Evolutionary conservation across 345 rosid genomes (phyloP).

Genomic region (Trapa incisa): DNA sequence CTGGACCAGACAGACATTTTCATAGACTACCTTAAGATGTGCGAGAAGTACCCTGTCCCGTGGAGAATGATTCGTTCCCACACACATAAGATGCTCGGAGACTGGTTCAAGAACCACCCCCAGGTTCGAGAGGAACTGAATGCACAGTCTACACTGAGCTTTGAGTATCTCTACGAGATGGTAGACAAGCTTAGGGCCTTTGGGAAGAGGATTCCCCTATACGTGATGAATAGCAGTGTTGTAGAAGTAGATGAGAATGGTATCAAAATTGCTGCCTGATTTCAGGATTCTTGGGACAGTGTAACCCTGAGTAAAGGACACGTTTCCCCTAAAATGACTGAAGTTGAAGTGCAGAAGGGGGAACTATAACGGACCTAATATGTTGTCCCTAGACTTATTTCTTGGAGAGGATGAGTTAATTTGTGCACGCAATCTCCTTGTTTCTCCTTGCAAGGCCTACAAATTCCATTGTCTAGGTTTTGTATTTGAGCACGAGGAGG

Average conservation of each 20-base stretch:
- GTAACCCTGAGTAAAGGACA: not conserved
- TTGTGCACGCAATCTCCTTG: constrained; percentile 59
- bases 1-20: constrained; percentile 66
- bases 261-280: not conserved
- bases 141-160: constrained; percentile 52
- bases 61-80: constrained; percentile 93
- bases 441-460: constrained; percentile 40
- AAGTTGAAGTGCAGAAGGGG: not conserved
- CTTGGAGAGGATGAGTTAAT: constrained; percentile 66
- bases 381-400: constrained; percentile 46
- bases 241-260: constrained; percentile 11
- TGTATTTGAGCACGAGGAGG: constrained; percentile 73
- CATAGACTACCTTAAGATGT: constrained; percentile 67
- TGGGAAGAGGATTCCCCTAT: constrained; percentile 64
- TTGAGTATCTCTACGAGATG: constrained; percentile 59
- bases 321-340: not conserved
- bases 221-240: constrained; percentile 23
- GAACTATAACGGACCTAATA: not conserved
- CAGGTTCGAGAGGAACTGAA: constrained; percentile 68
- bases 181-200: constrained; percentile 53
- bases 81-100: constrained; percentile 78
- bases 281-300: not conserved
- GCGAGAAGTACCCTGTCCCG: constrained; percentile 82
- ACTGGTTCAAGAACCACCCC: constrained; percentile 76
- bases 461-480: constrained; percentile 49